phyloP scores from a whole-genome alignment of 2,329 filamentous ascomycete species.

The Neopestalotiopsis clavispora region DNA sequence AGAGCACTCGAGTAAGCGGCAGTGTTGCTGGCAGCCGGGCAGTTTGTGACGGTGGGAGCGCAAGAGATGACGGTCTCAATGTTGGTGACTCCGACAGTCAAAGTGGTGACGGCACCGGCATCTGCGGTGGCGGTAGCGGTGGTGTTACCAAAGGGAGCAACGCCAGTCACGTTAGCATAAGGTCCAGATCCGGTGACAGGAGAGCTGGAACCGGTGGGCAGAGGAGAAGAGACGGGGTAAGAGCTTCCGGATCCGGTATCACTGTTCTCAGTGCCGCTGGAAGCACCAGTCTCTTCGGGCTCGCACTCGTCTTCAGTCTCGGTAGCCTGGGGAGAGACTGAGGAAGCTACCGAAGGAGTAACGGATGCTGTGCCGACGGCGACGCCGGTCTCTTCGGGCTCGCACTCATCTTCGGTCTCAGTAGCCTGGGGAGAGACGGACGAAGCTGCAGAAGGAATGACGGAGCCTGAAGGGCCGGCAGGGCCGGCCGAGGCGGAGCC shows the following conservation, averaged over 20 bases:
- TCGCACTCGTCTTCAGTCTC: slow-evolving; percentile 6
- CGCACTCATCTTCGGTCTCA: slow-evolving; percentile 8
- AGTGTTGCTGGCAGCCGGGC: slow-evolving; percentile 29
- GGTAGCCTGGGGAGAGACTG: not conserved
- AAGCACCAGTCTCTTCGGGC: slow-evolving; percentile 8
- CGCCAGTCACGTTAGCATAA: slow-evolving; percentile 19
- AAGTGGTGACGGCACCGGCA: slow-evolving; percentile 26
- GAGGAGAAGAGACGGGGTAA: not conserved
- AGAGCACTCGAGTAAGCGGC: slow-evolving; percentile 28
- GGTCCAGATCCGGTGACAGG: not conserved
- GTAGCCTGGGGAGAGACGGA: not conserved
- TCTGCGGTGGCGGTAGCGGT: slow-evolving; percentile 20
- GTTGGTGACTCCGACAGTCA: slow-evolving; percentile 30
- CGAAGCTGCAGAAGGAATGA: not conserved
- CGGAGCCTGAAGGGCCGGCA: not conserved
- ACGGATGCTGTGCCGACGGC: not conserved
- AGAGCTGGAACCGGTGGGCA: slow-evolving; percentile 10
- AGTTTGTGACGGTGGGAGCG: slow-evolving; percentile 32
- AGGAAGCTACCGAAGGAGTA: not conserved
- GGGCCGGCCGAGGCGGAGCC: not conserved
- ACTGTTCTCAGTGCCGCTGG: not conserved
- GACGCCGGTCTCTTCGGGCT: not conserved
- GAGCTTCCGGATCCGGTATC: not conserved
- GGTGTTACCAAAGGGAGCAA: slow-evolving; percentile 15
- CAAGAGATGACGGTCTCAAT: slow-evolving; percentile 34